Evolutionary conservation across 225 moss, liverwort and hornwort species (phyloP).

Genomic region (Antitrichia curtipendula): DNA sequence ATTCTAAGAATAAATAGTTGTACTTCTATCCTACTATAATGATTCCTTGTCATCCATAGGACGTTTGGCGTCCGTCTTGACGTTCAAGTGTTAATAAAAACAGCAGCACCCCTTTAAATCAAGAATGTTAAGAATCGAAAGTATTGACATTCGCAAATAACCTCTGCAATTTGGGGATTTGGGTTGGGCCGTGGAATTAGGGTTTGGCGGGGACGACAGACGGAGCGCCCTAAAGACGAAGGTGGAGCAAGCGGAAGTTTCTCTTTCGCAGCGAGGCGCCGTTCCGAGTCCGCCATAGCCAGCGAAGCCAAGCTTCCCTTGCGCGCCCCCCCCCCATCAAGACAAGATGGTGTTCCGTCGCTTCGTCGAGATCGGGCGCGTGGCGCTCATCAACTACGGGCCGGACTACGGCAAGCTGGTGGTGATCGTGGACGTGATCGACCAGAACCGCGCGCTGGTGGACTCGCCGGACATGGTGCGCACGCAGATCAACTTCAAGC

Average conservation of each 20-base stretch:
- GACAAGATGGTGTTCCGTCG: background rate
- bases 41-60: no score
- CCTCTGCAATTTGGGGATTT: background rate
- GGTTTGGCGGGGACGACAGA: background rate
- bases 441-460: background rate
- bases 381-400: background rate
- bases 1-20: no score
- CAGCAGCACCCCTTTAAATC: no score
- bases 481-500: background rate
- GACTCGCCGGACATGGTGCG: background rate
- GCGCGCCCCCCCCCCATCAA: background rate
- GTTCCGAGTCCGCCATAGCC: background rate
- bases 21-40: no score
- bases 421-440: background rate
- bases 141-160: background rate
- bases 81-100: no score
- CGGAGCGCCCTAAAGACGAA: background rate
- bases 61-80: no score
- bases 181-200: background rate
- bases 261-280: background rate
- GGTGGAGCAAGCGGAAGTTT: fast-evolving
- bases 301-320: background rate
- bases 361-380: background rate
- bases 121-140: background rate
- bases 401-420: background rate